A percentile compares a stretch with the other conserved stretches of the same genome.
Evolutionary conservation across 768 basidiomycete species (phyloP).

Genomic region (Kwoniella sp.): DNA sequence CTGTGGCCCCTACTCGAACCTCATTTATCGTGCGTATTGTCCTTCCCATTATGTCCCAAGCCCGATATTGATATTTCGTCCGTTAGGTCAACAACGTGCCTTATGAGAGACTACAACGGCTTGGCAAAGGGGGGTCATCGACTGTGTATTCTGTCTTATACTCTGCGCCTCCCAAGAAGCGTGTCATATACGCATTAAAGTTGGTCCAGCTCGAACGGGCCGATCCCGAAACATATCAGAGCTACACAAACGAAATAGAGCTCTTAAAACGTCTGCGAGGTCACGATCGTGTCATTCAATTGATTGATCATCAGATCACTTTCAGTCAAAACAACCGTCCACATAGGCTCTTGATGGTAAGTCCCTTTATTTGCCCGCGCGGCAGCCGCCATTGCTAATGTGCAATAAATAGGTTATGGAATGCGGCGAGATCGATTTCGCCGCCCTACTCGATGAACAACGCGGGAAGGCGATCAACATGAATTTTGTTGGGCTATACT

Average conservation of each 20-base stretch:
- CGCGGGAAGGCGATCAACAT: slow-evolving; percentile 82
- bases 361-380: slow-evolving; percentile 8
- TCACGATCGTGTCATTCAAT: slow-evolving; percentile 84
- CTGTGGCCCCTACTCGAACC: not conserved
- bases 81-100: slow-evolving; percentile 72
- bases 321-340: slow-evolving; percentile 66
- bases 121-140: slow-evolving; percentile 94
- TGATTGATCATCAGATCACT: slow-evolving; percentile 88
- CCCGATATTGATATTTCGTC: slow-evolving; percentile 5
- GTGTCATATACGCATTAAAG: slow-evolving; percentile 85
- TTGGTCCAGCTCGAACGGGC: slow-evolving; percentile 86
- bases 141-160: slow-evolving; percentile 90
- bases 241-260: slow-evolving; percentile 95
- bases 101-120: slow-evolving; percentile 82
- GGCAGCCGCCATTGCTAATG: not conserved
- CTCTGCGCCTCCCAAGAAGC: slow-evolving; percentile 60
- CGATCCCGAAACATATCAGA: slow-evolving; percentile 82
- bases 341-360: slow-evolving; percentile 65
- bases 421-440: slow-evolving; percentile 90
- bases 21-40: slow-evolving; percentile 41
- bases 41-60: not conserved
- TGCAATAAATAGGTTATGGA: slow-evolving; percentile 73
- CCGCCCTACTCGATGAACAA: slow-evolving; percentile 78
- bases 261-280: slow-evolving; percentile 91
- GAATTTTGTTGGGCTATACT: slow-evolving; percentile 93